Evolutionary conservation across 2,329 filamentous ascomycete genomes (phyloP), one percentile per base, ranked within the genome.

Genomic region (Verticillium albo-atrum): DNA sequence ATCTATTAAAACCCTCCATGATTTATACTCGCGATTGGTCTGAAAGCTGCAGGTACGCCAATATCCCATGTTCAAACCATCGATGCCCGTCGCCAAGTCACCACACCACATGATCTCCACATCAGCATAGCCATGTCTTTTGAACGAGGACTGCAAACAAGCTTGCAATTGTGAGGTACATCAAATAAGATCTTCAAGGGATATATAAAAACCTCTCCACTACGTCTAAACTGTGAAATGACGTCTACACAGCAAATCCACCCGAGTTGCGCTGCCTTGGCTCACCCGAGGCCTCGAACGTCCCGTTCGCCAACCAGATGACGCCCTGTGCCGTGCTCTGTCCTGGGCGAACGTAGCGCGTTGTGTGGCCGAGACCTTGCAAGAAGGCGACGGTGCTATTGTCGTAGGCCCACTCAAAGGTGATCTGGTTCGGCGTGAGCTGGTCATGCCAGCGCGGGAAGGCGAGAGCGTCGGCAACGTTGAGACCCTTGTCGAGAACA

Each of bases 381-480:
- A 97, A 78, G 65, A 84, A 90, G 0, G 81, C 84, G 1, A 89
- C 85, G 0, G 90, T 91, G 0, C 72, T 71, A 64, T 92, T 89
- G 63, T 95, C 83, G 65, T 88, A 96, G 0, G 77, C 73, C 42
- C 85, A 88, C 75, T 97, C 92, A 56, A 96, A 90, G 0, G 73
- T 77, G 1, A 89, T 82, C 59, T 78, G 76, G 56, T 89, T 85
- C 0, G 92, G 92, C 3, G 88, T 77, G 6, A 97, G 78, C 75
- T 97, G 92, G 67, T 97, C 91, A 67, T 97, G 92, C 26, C 97
- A 72, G 1, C 93, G 78, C 0, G 91, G 90, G 61, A 83, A 73
- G 0, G 82, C 83, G 1, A 97, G 74, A 0, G 91, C 89, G 55
- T 90, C 78, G 0, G 77, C 71, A 0, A 86, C 78, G 0, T 80